These are phyloP conservation scores for Suhomyces faveliae DNA, from an alignment of 805 yeast genomes.

Conservation along the genomic window DNA sequence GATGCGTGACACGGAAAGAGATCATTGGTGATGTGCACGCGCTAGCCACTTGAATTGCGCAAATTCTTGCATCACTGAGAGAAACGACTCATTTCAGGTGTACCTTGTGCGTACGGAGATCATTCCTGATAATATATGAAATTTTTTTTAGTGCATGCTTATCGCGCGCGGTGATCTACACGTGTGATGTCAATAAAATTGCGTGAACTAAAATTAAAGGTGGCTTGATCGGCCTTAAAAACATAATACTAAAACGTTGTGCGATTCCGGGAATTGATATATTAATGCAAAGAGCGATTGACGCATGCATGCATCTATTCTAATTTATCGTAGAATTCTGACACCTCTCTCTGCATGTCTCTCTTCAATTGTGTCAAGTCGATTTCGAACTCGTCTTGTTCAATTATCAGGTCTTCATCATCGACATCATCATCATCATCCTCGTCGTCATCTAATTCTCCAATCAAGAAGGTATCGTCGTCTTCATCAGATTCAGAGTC, in stretches of 20 bases:
- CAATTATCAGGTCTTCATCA: not conserved
- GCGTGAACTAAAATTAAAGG: not conserved
- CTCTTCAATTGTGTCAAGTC: conserved; percentile 6
- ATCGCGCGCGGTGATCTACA: not conserved
- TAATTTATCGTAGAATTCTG: conserved; percentile 8
- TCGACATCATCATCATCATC: conserved; percentile 9
- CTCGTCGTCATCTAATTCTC: conserved; percentile 8
- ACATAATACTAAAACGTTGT: not conserved
- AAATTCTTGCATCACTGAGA: not conserved
- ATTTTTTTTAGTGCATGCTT: not conserved
- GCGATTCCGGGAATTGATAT: not conserved
- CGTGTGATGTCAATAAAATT: not conserved
- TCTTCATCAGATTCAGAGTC: conserved; percentile 17
- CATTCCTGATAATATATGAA: not conserved
- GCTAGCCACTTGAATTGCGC: not conserved
- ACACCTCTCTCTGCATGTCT: conserved; percentile 7
- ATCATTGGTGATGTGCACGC: not conserved
- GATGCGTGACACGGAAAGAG: not conserved
- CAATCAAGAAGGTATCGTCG: conserved; percentile 12
- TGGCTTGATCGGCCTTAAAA: not conserved
- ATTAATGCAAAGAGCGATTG: too few species aligned
- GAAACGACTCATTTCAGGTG: not conserved
- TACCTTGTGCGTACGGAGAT: not conserved
- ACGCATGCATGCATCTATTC: too few species aligned
- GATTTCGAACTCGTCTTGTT: not conserved